A percentile compares a stretch with the other conserved stretches of the same genome.
Conservation (phyloP, 1,284 basidiomycete genomes). For the Cryptococcus jaspeensis region DNA sequence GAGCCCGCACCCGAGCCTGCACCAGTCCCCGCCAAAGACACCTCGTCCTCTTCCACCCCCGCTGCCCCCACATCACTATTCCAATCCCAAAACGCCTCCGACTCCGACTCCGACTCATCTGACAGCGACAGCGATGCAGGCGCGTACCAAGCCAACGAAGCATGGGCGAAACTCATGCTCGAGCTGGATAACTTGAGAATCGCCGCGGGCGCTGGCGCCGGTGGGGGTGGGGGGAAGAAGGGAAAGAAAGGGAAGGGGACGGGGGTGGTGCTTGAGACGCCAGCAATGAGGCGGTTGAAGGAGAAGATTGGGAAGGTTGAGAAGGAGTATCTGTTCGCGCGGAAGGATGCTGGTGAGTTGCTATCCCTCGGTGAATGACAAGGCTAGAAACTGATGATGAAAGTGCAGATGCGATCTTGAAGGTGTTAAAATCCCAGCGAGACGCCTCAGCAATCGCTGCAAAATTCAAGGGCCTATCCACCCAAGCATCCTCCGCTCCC, state of each 20-base stretch:
- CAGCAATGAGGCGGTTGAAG: constrained; percentile 56
- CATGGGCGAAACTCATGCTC: constrained; percentile 57
- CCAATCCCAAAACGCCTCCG: constrained; percentile 23
- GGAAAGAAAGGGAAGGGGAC: constrained; percentile 45
- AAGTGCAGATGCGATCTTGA: constrained; percentile 58
- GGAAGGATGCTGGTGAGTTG: constrained; percentile 59
- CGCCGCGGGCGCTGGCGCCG: constrained; percentile 2
- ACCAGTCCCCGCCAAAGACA: constrained; percentile 1
- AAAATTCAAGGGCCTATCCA: constrained; percentile 55
- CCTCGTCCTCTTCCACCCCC: background rate
- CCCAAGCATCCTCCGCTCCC: background rate
- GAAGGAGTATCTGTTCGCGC: constrained; percentile 72
- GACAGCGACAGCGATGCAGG: constrained; percentile 66
- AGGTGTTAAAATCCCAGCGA: constrained; percentile 59
- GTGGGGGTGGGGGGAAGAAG: constrained; percentile 23
- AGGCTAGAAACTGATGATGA: background rate
- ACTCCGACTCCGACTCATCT: constrained; percentile 47
- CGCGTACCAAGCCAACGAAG: constrained; percentile 50
- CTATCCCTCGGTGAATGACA: background rate
- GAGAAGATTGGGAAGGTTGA: constrained; percentile 60
- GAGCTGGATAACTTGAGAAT: constrained; percentile 43
- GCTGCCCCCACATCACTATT: constrained; percentile 23
- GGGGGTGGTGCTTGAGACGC: constrained; percentile 43
- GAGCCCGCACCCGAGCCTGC: background rate
- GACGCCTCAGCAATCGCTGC: constrained; percentile 59